Base-by-base conservation (phyloP, 1,284 basidiomycete genomes). In the Trametes sp. region DNA sequence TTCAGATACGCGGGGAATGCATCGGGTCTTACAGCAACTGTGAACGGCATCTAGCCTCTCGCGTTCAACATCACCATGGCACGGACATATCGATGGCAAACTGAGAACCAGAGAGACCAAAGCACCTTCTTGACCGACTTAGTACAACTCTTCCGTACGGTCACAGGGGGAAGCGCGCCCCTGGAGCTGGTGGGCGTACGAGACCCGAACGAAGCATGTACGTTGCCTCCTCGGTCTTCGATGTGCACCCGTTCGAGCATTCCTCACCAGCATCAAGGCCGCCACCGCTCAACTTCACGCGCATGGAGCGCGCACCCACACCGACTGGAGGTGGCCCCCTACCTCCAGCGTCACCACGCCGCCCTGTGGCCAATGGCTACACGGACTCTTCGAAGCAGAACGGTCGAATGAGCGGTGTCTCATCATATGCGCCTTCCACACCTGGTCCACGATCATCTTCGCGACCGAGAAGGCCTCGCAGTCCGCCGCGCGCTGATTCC, bases 1-100 rank as follows among this genome's bases (percentile, higher is more conserved):
- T 11, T 16, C 3, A 16, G 19, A 24, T 9, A 52, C 44, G 50
- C 52, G 51, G 14, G 46, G 54, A 24, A 26, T 10, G 26, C 24
- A 4, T 24, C 11, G 2, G 35, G 21, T 42, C 24, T 59, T 26
- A 45, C n/a, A n/a, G n/a, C n/a, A n/a, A n/a, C 10, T 49, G 9
- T 38, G 23, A 11, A 11, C 4, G 14, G 24, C 11, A 38, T 36
- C 28, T 48, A 78, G 77, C 72, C 75, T 6, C 54, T 69, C 28
- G 80, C 84, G 26, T 93, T 97, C 76, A 90, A 89, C 64, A 84
- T 98, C 60, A 92, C 92, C 1, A 84, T 98, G 64, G 88, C 91
- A 16, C 87, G 95, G 74, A 89, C 92, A 21, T 98, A 98, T 78
- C 84, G 82, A 71, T 98, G 95, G 94, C 84, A 89, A 71, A 93